Evolutionary conservation across 202 grass and related monocot species (phyloP), one percentile per base, ranked within the genome.

Genomic region (Brachypodium distachyon): DNA sequence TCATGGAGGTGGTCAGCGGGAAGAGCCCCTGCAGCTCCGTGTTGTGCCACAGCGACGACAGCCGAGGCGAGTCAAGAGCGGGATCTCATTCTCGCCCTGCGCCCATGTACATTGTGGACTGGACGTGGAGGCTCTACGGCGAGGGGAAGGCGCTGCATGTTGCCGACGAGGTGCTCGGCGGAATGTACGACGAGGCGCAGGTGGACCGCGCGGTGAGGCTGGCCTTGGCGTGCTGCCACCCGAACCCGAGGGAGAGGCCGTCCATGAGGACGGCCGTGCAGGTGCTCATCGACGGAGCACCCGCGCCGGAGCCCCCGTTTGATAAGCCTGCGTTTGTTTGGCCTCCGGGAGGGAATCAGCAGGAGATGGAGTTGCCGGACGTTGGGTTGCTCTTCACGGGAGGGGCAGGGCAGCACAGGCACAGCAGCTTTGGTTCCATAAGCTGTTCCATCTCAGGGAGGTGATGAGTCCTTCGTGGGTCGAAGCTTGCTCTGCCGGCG

Each of bases 151-250:
- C 69, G n/a, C n/a, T 68, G 16, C 34, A 40, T 0, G 72, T 23
- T 14, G 72, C 36, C 28, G 88, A 74, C 9, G 38, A 27, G 0
- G 25, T 29, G 61, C 58, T 84, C 40, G 7, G 1, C 5, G 77
- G 67, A 12, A 54, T 29, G 73, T 57, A 31, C 14, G 67, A 81
- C 11, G 51, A 72, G 60, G 66, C 2, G n/a, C 49, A 84, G 81
- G 48, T 74, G 67, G 81, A 78, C 1, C 39, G 81, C 34, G 89
- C 37, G 31, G 61, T 87, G 73, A 87, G 67, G 23, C 77, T 87
- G 81, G 84, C 84, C 1, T 16, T 91, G 89, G 81, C 73, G 31
- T 91, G 89, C 69, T 91, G 81, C 73, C 81, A 91, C 51, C 84
- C 89, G 6, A 84, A 77, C 51, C 67, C 81, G 41, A 67, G 72